phyloP scores from a whole-genome alignment of 768 basidiomycete species.

The Suillus luteus region DNA sequence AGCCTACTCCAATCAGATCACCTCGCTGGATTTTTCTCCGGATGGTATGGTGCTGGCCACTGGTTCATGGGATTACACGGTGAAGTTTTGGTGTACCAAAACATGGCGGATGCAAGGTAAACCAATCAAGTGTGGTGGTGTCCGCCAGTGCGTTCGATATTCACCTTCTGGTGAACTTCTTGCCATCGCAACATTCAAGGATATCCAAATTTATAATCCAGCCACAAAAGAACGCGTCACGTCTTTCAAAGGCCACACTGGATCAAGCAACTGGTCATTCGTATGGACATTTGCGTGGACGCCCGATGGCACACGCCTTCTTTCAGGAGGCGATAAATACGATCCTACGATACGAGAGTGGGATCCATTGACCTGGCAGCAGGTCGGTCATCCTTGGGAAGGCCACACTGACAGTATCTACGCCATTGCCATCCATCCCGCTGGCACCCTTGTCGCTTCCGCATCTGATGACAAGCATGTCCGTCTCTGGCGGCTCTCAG shows the following conservation, averaged over 20 bases:
- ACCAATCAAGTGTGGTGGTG: not conserved
- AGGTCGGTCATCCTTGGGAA: no score
- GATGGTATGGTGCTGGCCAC: not conserved
- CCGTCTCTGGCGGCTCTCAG: not conserved
- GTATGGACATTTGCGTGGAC: no score
- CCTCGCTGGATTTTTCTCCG: not conserved
- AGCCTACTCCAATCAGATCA: not conserved
- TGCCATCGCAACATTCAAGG: not conserved
- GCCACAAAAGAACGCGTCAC: not conserved
- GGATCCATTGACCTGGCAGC: no score
- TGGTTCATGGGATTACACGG: no score
- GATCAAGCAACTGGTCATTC: not conserved
- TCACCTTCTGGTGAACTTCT: not conserved
- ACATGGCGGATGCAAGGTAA: not conserved
- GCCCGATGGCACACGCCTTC: no score
- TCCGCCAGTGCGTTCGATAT: not conserved
- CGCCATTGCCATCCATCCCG: no score
- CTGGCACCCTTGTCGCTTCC: no score
- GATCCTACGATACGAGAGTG: no score
- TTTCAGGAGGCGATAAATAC: no score
- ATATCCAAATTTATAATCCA: not conserved
- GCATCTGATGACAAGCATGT: no score
- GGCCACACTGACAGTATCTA: no score
- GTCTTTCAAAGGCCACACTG: not conserved
- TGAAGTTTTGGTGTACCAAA: not conserved